These are phyloP conservation scores for Phlebiopsis flavidoalba DNA, from an alignment of 768 basidiomycete genomes.

Conservation along the genomic window DNA sequence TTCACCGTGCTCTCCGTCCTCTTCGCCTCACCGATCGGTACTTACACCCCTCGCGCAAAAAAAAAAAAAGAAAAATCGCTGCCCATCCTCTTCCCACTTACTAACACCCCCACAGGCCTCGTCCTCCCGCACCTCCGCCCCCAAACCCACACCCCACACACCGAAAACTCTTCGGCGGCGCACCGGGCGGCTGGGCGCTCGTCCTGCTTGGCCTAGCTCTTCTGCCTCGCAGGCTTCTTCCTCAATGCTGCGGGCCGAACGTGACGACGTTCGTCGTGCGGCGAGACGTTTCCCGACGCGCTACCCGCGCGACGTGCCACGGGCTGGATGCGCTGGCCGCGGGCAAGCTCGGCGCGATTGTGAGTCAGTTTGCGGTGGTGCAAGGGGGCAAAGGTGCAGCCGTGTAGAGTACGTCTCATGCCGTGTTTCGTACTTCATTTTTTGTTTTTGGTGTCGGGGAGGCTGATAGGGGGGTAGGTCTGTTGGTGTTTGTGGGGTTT, in stretches of 20 bases:
- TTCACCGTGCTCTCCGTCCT: conserved; percentile 62
- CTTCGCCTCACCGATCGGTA: conserved; percentile 70
- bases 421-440: conserved; percentile 38
- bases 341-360: conserved; percentile 80
- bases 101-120: background rate
- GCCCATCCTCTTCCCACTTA: background rate
- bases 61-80: too few species aligned
- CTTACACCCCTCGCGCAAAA: conserved; percentile 19
- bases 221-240: conserved; percentile 87
- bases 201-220: conserved; percentile 81
- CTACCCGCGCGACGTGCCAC: conserved; percentile 79
- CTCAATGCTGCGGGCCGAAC: conserved; percentile 86
- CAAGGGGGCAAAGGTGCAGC: too few species aligned
- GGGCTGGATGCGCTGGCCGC: conserved; percentile 76
- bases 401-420: conserved; percentile 56
- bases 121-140: background rate
- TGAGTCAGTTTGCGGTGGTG: conserved; percentile 80
- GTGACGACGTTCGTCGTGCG: conserved; percentile 73
- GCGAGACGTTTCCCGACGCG: conserved; percentile 86
- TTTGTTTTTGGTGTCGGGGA: background rate
- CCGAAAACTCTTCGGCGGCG: background rate
- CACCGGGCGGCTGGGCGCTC: conserved; percentile 43
- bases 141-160: background rate
- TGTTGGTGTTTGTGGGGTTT: too few species aligned
- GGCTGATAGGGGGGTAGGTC: too few species aligned